Percentiles rank a stretch among this genome's conserved stretches.
Conservation (phyloP, 2,329 filamentous ascomycete genomes). For the Pleomassaria siparia region DNA sequence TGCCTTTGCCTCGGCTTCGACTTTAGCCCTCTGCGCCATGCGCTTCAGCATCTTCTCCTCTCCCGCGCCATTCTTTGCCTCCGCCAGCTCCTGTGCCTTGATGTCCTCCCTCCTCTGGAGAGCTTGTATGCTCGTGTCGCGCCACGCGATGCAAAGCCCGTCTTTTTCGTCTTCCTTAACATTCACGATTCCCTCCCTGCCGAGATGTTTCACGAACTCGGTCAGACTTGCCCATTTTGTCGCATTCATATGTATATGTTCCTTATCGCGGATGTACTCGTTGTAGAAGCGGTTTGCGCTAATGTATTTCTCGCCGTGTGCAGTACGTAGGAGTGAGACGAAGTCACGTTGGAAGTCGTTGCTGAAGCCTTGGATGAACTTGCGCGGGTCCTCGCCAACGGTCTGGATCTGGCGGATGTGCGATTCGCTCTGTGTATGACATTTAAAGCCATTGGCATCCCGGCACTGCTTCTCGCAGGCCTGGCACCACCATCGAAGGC, state of each 20-base stretch:
- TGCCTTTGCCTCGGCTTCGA: constrained; percentile 49
- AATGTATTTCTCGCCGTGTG: constrained; percentile 88
- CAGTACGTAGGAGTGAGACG: constrained; percentile 72
- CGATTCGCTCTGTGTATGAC: constrained; percentile 80
- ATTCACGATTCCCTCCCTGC: constrained; percentile 81
- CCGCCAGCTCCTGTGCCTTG: constrained; percentile 78
- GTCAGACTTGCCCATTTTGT: constrained; percentile 87
- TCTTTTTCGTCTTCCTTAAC: constrained; percentile 85
- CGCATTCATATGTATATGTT: constrained; percentile 89
- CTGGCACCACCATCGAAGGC: constrained; percentile 85
- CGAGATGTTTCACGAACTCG: constrained; percentile 85
- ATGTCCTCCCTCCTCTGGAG: constrained; percentile 78
- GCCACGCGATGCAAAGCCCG: constrained; percentile 83
- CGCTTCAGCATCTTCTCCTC: constrained; percentile 81
- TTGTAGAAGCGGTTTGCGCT: constrained; percentile 94
- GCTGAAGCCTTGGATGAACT: constrained; percentile 79
- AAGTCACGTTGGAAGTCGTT: constrained; percentile 82
- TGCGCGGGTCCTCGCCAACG: constrained; percentile 84
- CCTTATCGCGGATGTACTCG: constrained; percentile 73
- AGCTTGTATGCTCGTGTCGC: constrained; percentile 88
- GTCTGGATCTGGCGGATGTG: constrained; percentile 89
- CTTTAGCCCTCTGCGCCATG: constrained; percentile 77
- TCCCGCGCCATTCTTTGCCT: constrained; percentile 86
- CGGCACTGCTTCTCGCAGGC: constrained; percentile 75
- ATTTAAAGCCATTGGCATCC: constrained; percentile 72